phyloP scores from a whole-genome alignment of 1,139 yeast genomes.

The Geotrichum klebahnii region DNA sequence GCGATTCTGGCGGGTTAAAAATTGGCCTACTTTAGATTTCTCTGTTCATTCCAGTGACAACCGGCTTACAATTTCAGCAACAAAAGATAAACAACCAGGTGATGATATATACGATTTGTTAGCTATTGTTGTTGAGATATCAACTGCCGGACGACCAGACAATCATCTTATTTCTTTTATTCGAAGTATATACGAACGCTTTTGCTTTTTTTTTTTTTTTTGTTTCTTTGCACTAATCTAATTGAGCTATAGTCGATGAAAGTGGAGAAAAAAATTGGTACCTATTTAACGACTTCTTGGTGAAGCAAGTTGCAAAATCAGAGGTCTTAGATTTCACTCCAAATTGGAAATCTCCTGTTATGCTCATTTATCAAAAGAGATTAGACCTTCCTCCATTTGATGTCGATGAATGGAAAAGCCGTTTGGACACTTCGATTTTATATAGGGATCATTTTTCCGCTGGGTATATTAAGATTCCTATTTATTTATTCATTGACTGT shows the following conservation, averaged over 20 bases:
- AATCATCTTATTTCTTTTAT: slow-evolving; percentile 43
- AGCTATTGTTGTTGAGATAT: slow-evolving; percentile 42
- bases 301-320: slow-evolving; percentile 64
- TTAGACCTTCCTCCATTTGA: slow-evolving; percentile 41
- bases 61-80: slow-evolving; percentile 19
- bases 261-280: slow-evolving; percentile 53
- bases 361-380: slow-evolving; percentile 56
- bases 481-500: too few species aligned
- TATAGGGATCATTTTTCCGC: slow-evolving; percentile 74
- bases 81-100: slow-evolving; percentile 20
- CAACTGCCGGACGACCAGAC: slow-evolving; percentile 31
- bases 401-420: slow-evolving; percentile 42
- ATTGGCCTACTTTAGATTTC: slow-evolving; percentile 19
- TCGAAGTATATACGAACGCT: slow-evolving; percentile 31
- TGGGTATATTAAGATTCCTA: slow-evolving; percentile 35
- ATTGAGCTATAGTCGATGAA: slow-evolving; percentile 37
- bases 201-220: not conserved
- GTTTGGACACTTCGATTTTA: slow-evolving; percentile 59
- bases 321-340: slow-evolving; percentile 64
- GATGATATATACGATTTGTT: slow-evolving; percentile 33
- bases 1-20: slow-evolving; percentile 15
- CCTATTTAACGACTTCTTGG: slow-evolving; percentile 87
- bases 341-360: slow-evolving; percentile 81
- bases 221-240: not conserved
- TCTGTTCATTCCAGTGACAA: slow-evolving; percentile 15